Base-by-base conservation (phyloP, 306 rosid species). In the Cicer arietinum region DNA sequence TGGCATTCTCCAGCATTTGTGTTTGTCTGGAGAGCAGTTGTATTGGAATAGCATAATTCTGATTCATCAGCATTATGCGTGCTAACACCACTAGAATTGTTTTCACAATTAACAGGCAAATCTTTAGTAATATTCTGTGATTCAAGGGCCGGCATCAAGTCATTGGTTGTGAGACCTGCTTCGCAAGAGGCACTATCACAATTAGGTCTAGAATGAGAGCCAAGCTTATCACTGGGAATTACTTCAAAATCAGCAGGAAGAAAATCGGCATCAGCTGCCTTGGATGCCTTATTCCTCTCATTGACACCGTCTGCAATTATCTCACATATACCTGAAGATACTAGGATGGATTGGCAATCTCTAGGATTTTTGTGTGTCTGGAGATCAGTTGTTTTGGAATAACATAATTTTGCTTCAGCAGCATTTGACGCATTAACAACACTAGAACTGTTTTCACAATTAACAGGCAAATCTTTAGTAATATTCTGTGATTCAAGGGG, bases 1-100 rank as follows among this genome's bases (percentile, higher is more conserved):
- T 74, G 69, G 72, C 82, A 61, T 69, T 50, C 76, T 76, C 59
- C 90, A 54, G 77, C 56, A n/a, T 73, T 85, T 78, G 8, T 52
- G 68, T 59, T 63, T 73, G 70, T 69, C 75, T 13, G 50, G 50
- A 61, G 64, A 48, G 44, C 22, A 17, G 68, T 17, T 47, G 77
- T 51, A 51, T 35, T 62, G 73, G 79, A 20, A 51, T 73, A 71
- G 63, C 78, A 60, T 11, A 43, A 50, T 60, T 58, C 76, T 20
- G 67, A 68, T 46, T 75, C 79, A 69, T 67, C 77, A 54, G 59
- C 71, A 59, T 77, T 51, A 56, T n/a, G 73, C 44, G 10, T 75
- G 74, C 77, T 76, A 39, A 22, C 76, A 50, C 56, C 75, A 45
- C 71, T 11, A 20, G 25, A 67, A 57, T 48, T 10, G 8, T 48